phyloP scores from a whole-genome alignment of 805 yeast genomes.

The Saccharomycopsis fibuligera region DNA sequence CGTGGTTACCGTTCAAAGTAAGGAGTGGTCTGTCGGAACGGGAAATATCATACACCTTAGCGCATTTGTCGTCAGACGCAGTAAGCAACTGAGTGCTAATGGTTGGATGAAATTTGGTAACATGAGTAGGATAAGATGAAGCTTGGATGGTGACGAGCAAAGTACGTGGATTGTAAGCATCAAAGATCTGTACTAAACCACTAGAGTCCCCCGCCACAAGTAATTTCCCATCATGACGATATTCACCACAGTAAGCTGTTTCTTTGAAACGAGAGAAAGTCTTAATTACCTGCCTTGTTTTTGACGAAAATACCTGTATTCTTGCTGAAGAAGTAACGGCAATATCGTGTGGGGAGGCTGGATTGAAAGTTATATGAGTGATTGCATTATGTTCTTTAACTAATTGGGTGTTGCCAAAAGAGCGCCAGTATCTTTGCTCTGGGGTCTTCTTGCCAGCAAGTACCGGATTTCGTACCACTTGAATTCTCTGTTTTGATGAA shows the following conservation, averaged over 20 bases:
- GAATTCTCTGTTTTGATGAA: slow-evolving; percentile 57
- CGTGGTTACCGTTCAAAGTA: slow-evolving; percentile 59
- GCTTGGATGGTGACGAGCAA: slow-evolving; percentile 77
- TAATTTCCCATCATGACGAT: slow-evolving; percentile 84
- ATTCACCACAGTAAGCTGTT: slow-evolving; percentile 87
- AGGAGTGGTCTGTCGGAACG: slow-evolving; percentile 67
- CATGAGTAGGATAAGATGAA: slow-evolving; percentile 83
- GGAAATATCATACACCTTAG: slow-evolving; percentile 82
- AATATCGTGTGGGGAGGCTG: slow-evolving; percentile 79
- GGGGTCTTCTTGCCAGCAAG: slow-evolving; percentile 83
- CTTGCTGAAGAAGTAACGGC: slow-evolving; percentile 90
- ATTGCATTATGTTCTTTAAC: slow-evolving; percentile 93
- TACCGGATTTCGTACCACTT: slow-evolving; percentile 62
- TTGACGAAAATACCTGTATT: slow-evolving; percentile 88
- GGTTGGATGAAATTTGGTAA: slow-evolving; percentile 83
- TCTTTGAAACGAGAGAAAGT: slow-evolving; percentile 87
- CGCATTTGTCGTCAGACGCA: slow-evolving; percentile 84
- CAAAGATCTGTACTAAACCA: slow-evolving; percentile 87
- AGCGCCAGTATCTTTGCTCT: slow-evolving; percentile 92
- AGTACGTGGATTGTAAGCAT: slow-evolving; percentile 72
- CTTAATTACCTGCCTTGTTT: slow-evolving; percentile 84
- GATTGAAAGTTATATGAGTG: slow-evolving; percentile 81
- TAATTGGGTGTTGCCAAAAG: slow-evolving; percentile 75
- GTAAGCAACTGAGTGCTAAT: slow-evolving; percentile 70
- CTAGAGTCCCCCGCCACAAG: slow-evolving; percentile 93